A percentile compares a stretch with the other conserved stretches of the same genome.
Conservation (phyloP, 257 asterid genomes). For the Nyctanthes arbortristis region DNA sequence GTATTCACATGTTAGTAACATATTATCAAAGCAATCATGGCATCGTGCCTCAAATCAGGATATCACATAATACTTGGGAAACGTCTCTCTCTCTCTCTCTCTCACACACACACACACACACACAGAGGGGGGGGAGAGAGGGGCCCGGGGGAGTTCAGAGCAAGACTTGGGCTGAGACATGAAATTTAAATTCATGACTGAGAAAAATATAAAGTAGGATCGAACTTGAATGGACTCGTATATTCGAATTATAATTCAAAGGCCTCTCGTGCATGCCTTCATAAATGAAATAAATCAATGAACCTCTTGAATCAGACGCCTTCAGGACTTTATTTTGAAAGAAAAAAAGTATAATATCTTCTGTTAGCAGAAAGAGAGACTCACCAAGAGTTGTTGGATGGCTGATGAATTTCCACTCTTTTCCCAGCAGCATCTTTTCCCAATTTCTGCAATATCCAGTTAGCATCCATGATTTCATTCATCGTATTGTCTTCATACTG, state of each 20-base stretch:
- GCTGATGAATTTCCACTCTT: slow-evolving; percentile 90
- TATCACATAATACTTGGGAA: not conserved
- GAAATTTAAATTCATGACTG: not conserved
- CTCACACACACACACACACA: no score
- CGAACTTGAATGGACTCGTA: not conserved
- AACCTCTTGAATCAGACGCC: not conserved
- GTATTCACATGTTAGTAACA: not conserved
- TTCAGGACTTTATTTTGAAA: not conserved
- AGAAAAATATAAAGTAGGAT: no score
- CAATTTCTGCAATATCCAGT: slow-evolving; percentile 90
- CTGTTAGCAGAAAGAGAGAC: slow-evolving; percentile 21
- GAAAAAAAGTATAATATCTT: not conserved
- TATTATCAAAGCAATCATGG: not conserved
- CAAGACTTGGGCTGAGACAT: not conserved
- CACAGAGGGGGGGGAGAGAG: no score
- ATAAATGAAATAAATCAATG: not conserved
- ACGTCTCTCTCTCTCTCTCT: no score
- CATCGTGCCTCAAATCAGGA: not conserved
- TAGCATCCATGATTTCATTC: slow-evolving; percentile 84
- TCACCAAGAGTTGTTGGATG: slow-evolving; percentile 79
- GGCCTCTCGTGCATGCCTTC: not conserved
- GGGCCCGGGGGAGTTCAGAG: no score
- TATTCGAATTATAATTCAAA: not conserved
- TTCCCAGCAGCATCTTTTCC: slow-evolving; percentile 97
- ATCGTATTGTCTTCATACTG: slow-evolving; percentile 48